phyloP scores from a whole-genome alignment of 352 stramenopile genomes.

The Globisporangium takayamanum region DNA sequence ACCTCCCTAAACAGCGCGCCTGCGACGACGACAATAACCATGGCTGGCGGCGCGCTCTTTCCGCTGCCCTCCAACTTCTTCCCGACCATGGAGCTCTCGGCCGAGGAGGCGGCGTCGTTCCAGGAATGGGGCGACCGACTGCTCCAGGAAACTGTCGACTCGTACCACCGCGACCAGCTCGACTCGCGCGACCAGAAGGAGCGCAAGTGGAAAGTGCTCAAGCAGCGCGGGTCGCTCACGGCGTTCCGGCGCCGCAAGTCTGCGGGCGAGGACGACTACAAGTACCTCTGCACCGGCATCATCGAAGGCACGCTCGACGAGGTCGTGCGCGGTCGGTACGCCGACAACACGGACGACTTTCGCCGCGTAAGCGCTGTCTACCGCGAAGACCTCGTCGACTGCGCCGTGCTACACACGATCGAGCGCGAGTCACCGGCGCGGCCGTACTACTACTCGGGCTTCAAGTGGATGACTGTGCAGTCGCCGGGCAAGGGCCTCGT shows the following conservation, averaged over 20 bases:
- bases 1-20: too few relatives aligned
- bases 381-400: conserved; percentile 72
- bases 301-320: conserved; percentile 71
- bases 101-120: conserved; percentile 41
- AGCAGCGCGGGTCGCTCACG: conserved; percentile 49
- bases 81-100: conserved; percentile 36
- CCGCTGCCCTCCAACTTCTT: conserved; percentile 61
- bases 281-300: conserved; percentile 53
- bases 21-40: not conserved
- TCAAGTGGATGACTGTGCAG: conserved; percentile 81
- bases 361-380: conserved; percentile 68
- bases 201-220: conserved; percentile 67
- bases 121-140: conserved; percentile 58
- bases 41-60: conserved; percentile 29
- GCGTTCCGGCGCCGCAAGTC: conserved; percentile 53
- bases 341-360: conserved; percentile 61
- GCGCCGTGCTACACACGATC: conserved; percentile 61
- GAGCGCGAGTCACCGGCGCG: conserved; percentile 34
- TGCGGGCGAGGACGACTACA: conserved; percentile 39
- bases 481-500: conserved; percentile 63
- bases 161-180: conserved; percentile 63
- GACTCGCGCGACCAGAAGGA: conserved; percentile 52
- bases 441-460: conserved; percentile 69
- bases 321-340: conserved; percentile 70
- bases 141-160: conserved; percentile 58